These are phyloP conservation scores for Solanum ossicruentum DNA, from an alignment of 257 asterid genomes.

Conservation along the genomic window DNA sequence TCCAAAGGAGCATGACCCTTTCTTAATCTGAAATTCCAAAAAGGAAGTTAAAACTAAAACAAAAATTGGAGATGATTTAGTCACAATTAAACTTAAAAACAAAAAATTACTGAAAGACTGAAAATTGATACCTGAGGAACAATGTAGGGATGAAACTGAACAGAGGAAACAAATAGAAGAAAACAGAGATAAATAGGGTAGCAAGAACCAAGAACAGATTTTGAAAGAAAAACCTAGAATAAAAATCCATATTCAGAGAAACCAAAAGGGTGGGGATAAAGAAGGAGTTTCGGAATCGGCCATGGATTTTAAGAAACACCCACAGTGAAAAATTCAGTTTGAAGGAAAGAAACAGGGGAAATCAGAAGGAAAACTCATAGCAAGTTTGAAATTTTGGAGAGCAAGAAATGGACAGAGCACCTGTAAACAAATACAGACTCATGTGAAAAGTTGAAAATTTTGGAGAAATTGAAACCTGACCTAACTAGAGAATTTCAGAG, in stretches of 20 bases:
- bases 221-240: slow-evolving; percentile 17
- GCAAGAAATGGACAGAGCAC: slow-evolving; percentile 35
- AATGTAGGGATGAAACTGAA: slow-evolving; percentile 23
- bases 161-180: slow-evolving; percentile 23
- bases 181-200: slow-evolving; percentile 18
- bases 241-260: slow-evolving; percentile 32
- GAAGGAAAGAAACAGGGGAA: slow-evolving; percentile 20
- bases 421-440: slow-evolving; percentile 16
- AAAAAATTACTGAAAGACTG: not conserved
- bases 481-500: slow-evolving; percentile 30
- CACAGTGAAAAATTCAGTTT: slow-evolving; percentile 12
- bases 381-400: slow-evolving; percentile 36
- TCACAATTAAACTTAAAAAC: not conserved
- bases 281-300: not conserved
- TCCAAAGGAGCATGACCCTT: not conserved
- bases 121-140: slow-evolving; percentile 31
- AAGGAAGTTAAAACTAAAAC: not conserved
- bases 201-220: slow-evolving; percentile 18
- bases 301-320: not conserved
- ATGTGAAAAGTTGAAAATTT: not conserved
- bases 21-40: slow-evolving; percentile 15
- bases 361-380: slow-evolving; percentile 22
- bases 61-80: no score
- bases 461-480: slow-evolving; percentile 39
- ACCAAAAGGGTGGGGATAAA: not conserved